Evolutionary conservation across 1,139 yeast genomes (phyloP), one percentile per base, ranked within the genome.

Genomic region (Debaryomyces coudertii): DNA sequence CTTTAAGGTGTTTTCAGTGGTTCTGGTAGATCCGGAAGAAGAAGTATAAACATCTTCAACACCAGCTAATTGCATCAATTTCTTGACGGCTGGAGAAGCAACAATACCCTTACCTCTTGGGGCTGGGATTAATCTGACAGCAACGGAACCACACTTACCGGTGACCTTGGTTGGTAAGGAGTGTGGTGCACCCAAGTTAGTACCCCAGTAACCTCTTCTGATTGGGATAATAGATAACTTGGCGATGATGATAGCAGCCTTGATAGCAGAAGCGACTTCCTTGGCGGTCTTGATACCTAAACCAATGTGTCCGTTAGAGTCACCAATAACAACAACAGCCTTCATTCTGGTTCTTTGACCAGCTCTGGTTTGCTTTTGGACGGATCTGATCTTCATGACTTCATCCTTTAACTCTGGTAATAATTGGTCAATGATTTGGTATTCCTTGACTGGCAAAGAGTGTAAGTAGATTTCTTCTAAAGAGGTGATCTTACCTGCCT

Each of bases 141-240:
- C 76, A 71, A 93, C 98, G 77, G 98, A 92, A 85, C 98, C 98
- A 84, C 97, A 92, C 90, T 90, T 92, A 84, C 98, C 98, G 62
- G 98, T 87, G 73, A 92, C 90, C 90, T 93, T 93, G 81, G 87
- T 80, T 71, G 97, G 95, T 74, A 93, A 87, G 62, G 99, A 89
- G 88, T 93, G 99, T 72, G 99, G 99, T 78, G 89, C 87, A 86
- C 99, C 99, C 79, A 93, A 89, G 85, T 90, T 89, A 77, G 96
- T 79, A 81, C 99, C 99, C 99, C 99, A 93, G 93, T 93, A 93
- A 84, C 99, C 99, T 86, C 99, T 90, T 87, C 99, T 92, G 82
- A 95, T 93, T 75, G 99, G 99, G 74, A 95, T 90, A 77, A 93
- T 88, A 62, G 97, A 87, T 73, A 93, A 87, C 86, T 93, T 93